phyloP scores from a whole-genome alignment of 2,329 filamentous ascomycete genomes.

The Sporothrix variecibatus region DNA sequence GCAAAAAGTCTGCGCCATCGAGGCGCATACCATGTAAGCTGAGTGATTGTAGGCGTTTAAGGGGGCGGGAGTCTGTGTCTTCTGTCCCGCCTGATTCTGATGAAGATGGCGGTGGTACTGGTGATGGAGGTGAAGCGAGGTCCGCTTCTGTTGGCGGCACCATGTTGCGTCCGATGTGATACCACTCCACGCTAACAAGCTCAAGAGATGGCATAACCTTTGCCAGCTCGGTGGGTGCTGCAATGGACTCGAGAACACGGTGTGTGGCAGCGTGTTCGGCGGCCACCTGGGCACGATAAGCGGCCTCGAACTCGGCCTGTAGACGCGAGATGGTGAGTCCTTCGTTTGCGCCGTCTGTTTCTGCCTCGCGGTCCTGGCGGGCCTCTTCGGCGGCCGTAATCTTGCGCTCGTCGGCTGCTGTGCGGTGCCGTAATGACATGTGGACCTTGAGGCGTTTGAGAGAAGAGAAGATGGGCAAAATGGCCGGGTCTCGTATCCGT shows the following conservation, averaged over 20 bases:
- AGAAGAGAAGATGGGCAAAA: background rate
- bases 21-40: slow-evolving; percentile 5
- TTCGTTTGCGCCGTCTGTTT: background rate
- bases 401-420: background rate
- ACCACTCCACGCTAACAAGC: background rate
- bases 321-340: background rate
- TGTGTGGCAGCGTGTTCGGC: background rate
- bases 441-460: slow-evolving; percentile 12
- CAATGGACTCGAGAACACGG: background rate
- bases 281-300: background rate
- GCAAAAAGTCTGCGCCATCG: background rate
- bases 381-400: background rate
- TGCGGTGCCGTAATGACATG: slow-evolving; percentile 5
- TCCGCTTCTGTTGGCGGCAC: background rate
- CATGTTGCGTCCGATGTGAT: background rate
- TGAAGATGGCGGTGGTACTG: background rate
- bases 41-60: slow-evolving; percentile 4
- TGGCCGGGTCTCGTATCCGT: background rate
- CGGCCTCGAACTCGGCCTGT: background rate
- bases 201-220: slow-evolving; percentile 1
- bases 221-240: background rate
- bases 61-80: background rate
- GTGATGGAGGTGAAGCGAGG: background rate
- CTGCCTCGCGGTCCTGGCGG: background rate
- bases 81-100: background rate